phyloP scores from a whole-genome alignment of 202 grass and related monocot genomes.

The Saccharum hybrid region DNA sequence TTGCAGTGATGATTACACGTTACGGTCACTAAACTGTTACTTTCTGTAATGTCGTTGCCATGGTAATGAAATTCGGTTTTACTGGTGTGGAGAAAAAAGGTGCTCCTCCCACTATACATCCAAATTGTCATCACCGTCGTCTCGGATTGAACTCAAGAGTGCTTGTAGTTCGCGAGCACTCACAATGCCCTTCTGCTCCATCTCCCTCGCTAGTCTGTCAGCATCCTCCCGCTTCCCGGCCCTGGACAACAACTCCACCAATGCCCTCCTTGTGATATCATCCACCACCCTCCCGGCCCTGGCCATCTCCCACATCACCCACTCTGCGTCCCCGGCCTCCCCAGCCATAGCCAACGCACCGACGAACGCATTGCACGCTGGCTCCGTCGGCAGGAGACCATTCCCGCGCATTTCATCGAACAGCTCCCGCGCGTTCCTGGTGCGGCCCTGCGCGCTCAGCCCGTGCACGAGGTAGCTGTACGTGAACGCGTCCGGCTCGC shows the following conservation, averaged over 20 bases:
- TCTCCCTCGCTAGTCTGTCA: constrained; percentile 50
- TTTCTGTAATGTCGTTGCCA: no score
- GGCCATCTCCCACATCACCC: constrained; percentile 72
- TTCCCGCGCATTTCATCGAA: constrained; percentile 70
- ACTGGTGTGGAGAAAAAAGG: no score
- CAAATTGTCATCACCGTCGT: constrained; percentile 39
- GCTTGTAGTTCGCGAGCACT: constrained; percentile 36
- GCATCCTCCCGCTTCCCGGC: constrained; percentile 53
- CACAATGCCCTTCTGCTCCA: constrained; percentile 63
- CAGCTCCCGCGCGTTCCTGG: constrained; percentile 71
- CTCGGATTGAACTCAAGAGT: constrained; percentile 53
- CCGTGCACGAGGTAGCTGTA: constrained; percentile 82
- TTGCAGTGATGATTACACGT: no score
- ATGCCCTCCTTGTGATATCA: constrained; percentile 58
- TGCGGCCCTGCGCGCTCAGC: constrained; percentile 72
- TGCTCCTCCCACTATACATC: neutral
- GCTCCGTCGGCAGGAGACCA: constrained; percentile 46
- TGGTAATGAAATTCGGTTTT: no score
- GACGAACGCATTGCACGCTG: constrained; percentile 70
- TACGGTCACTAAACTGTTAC: no score
- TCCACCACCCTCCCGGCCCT: constrained; percentile 60
- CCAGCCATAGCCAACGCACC: constrained; percentile 73
- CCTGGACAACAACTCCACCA: constrained; percentile 70
- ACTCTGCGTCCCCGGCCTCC: constrained; percentile 49
- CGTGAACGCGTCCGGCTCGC: constrained; percentile 65